Conservation (phyloP, 352 stramenopile genomes). For the Peronospora destructor region DNA sequence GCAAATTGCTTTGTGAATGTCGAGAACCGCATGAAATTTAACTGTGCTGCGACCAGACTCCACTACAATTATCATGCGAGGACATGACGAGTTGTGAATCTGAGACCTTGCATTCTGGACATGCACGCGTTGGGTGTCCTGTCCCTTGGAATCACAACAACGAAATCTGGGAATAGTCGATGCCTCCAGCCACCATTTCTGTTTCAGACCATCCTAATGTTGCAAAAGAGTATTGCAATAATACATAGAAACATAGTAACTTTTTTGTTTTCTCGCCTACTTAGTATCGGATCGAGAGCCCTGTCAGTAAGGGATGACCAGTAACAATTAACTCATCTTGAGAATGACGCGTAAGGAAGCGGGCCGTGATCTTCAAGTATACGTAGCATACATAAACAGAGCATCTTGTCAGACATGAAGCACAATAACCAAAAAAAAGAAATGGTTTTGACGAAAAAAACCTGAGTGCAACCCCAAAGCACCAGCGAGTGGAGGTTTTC, state of each 20-base stretch:
- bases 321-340: conserved; percentile 54
- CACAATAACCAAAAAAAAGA: not conserved
- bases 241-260: not conserved
- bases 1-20: conserved; percentile 23
- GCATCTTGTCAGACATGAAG: not conserved
- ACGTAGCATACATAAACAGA: not conserved
- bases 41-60: too few relatives aligned
- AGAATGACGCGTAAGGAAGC: conserved; percentile 65
- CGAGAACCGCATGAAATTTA: conserved; percentile 10
- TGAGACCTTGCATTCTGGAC: conserved; percentile 20
- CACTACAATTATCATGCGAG: too few relatives aligned
- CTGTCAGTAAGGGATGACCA: conserved; percentile 64
- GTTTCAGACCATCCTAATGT: conserved; percentile 9
- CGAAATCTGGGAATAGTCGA: conserved; percentile 17
- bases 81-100: conserved; percentile 15
- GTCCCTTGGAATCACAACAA: conserved; percentile 2
- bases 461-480: conserved; percentile 74
- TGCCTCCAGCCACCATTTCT: conserved; percentile 9
- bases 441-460: conserved; percentile 11
- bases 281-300: conserved; percentile 63
- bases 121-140: conserved; percentile 1
- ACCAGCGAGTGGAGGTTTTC: conserved; percentile 43
- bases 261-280: not conserved
- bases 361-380: conserved; percentile 44
- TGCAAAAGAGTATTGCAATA: conserved; percentile 3